Evolutionary conservation across 1,284 basidiomycete genomes (phyloP), one percentile per base, ranked within the genome.

Genomic region (Apiotrichum akiyoshidainum): DNA sequence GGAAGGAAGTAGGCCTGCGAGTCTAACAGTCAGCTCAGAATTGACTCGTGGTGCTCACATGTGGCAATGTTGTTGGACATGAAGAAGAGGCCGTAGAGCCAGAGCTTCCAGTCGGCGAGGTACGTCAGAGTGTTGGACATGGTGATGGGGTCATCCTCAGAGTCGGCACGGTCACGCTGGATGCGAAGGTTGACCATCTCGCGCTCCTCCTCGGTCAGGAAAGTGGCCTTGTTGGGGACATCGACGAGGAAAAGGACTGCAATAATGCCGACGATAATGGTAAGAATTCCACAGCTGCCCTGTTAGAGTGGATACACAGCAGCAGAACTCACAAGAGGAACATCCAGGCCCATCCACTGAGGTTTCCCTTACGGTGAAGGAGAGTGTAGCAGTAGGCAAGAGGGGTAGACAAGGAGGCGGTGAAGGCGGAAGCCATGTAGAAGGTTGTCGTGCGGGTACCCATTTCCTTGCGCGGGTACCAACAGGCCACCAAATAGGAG

Each of bases 391-490:
- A 34, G n/a, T 45, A 61, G 12, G 45, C 58, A 14, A 62, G 19
- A 19, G 42, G 46, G 44, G 55, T 60, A 19, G 52, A 53, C 11
- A 65, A 46, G 1, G 48, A 47, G 22, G 52, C 58, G 13, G 45
- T 39, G 58, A 64, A 65, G 51, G 58, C 57, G 5, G 61, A 65
- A 42, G 57, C 48, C 37, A 78, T 70, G 71, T 81, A 81, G 71
- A 81, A 81, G 47, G 69, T 63, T 5, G 75, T 70, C 63, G 63
- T 57, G 50, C 68, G 65, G 12, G 67, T 64, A 49, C 79, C 77
- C 52, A 77, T 76, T 62, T 80, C 74, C 54, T 71, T 70, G n/a
- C 80, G 76, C 1, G 78, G 77, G 67, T 81, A 82, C 80, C 61
- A 81, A 40, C 70, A 75, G 7, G 77, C 73, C 55, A 81, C 74